Evolutionary conservation across 352 stramenopile genomes (phyloP).

Genomic region (Phytopythium kandeliae): DNA sequence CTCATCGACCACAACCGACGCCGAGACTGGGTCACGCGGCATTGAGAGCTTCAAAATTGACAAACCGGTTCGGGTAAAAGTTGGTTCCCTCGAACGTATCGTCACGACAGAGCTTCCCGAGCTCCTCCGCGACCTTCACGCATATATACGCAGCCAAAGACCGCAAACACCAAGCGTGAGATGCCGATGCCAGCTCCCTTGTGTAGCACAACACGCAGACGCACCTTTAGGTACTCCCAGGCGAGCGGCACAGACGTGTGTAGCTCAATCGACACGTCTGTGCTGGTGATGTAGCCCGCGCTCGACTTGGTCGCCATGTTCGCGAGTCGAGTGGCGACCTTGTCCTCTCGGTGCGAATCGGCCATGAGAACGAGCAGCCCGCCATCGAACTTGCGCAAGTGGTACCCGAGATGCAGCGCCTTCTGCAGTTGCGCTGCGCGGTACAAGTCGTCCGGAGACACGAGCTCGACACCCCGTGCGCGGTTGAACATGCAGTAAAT

Average conservation of each 20-base stretch:
- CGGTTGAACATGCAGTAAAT: slow-evolving; percentile 99
- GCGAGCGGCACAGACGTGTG: slow-evolving; percentile 94
- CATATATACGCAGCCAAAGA: too few relatives aligned
- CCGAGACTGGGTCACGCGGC: not conserved
- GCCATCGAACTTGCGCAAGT: slow-evolving; percentile 90
- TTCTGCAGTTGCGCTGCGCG: slow-evolving; percentile 85
- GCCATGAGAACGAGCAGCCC: slow-evolving; percentile 92
- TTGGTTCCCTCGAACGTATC: slow-evolving; percentile 93
- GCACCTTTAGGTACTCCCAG: slow-evolving; percentile 92
- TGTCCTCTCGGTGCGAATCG: slow-evolving; percentile 86
- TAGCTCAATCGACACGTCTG: slow-evolving; percentile 88
- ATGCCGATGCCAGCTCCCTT: too few relatives aligned
- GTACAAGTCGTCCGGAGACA: slow-evolving; percentile 97
- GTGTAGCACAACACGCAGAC: not conserved
- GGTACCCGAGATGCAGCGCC: slow-evolving; percentile 87
- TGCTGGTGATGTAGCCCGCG: slow-evolving; percentile 81
- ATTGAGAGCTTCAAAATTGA: slow-evolving; percentile 24
- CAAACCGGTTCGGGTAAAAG: slow-evolving; percentile 94
- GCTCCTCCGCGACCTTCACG: slow-evolving; percentile 88
- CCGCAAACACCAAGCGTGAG: too few relatives aligned
- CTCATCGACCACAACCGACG: not conserved
- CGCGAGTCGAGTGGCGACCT: slow-evolving; percentile 56
- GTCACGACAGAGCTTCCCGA: slow-evolving; percentile 93
- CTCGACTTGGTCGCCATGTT: slow-evolving; percentile 74
- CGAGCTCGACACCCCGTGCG: slow-evolving; percentile 94